Conservation (phyloP, 1,284 basidiomycete species). For the Apiotrichum veenhuisii region DNA sequence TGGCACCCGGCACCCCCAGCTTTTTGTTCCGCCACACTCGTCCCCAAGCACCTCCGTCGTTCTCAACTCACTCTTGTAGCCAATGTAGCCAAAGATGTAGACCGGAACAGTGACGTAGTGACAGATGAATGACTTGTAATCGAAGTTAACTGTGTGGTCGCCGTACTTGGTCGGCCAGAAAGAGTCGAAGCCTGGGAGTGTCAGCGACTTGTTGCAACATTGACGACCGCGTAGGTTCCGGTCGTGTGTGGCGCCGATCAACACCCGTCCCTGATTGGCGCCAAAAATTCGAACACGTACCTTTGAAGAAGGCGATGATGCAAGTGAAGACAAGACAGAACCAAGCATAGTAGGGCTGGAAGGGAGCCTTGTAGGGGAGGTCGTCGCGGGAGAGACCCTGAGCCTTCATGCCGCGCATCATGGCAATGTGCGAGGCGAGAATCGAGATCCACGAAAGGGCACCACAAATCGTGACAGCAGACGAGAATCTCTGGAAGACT, state of each 20-base stretch:
- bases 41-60: background rate
- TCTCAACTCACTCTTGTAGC: conserved; percentile 54
- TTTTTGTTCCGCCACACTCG: too few relatives aligned
- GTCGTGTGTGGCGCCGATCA: too few relatives aligned
- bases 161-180: conserved; percentile 36
- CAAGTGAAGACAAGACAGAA: conserved; percentile 59
- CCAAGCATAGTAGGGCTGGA: conserved; percentile 41
- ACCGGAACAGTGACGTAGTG: conserved; percentile 46
- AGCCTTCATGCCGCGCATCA: conserved; percentile 65
- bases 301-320: conserved; percentile 64
- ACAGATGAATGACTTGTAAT: conserved; percentile 62
- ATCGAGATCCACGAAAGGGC: conserved; percentile 71
- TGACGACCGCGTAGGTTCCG: too few relatives aligned
- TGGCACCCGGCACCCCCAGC: too few relatives aligned
- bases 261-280: too few relatives aligned
- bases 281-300: background rate
- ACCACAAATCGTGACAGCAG: conserved; percentile 65
- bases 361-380: conserved; percentile 63
- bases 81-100: conserved; percentile 59
- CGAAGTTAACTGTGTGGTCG: conserved; percentile 29
- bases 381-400: conserved; percentile 63
- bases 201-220: too few relatives aligned
- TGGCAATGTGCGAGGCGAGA: conserved; percentile 62
- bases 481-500: conserved; percentile 69
- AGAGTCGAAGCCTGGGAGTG: conserved; percentile 56